Base-by-base conservation (phyloP, 768 basidiomycete genomes). In the Tylopilus subfusipes region DNA sequence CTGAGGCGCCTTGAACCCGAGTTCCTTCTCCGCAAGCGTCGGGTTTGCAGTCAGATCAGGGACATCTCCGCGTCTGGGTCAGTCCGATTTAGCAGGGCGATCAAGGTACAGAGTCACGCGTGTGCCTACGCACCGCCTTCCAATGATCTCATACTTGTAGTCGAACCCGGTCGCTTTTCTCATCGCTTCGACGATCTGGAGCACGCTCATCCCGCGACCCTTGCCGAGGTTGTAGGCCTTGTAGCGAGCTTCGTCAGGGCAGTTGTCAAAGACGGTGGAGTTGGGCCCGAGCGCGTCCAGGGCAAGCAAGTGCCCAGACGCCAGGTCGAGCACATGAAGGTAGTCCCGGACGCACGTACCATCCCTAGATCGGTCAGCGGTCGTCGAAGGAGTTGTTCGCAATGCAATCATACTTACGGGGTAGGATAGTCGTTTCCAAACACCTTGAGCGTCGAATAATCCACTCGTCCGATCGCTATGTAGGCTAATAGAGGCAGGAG, bases 391-490 rank as follows among this genome's bases (percentile, higher is more conserved):
- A 0, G 2, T 18, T n/a, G 25, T 18, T 19, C 30, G 9, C n/a
- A 18, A 33, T 11, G 9, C n/a, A 18, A 33, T 11, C 25, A 24
- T 6, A 75, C 85, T 64, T 61, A 93, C 88, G 81, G 84, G 0
- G 97, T 99, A 21, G 95, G 93, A 72, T 97, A 99, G 72, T 99
- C 93, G 68, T 96, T 90, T 29, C 97, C 96, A 66, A 98, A 99
- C 5, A 99, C 90, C 67, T 90, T 87, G 31, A 87, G 67, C 9
- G 79, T 81, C 21, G 73, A 62, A 42, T 87, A 85, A 54, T 84
- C 80, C 60, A 93, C 82, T 47, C 93, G 85, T 29, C 96, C 97
- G 52, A 93, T 75, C 6, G 97, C 95, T 82, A 98, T 97, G 43
- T 96, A 93, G 8, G 93, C 90, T 36, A 98, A 82, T 10, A 98